phyloP scores from a whole-genome alignment of 78 protist species.

The Capsaspora owczarzaki region DNA sequence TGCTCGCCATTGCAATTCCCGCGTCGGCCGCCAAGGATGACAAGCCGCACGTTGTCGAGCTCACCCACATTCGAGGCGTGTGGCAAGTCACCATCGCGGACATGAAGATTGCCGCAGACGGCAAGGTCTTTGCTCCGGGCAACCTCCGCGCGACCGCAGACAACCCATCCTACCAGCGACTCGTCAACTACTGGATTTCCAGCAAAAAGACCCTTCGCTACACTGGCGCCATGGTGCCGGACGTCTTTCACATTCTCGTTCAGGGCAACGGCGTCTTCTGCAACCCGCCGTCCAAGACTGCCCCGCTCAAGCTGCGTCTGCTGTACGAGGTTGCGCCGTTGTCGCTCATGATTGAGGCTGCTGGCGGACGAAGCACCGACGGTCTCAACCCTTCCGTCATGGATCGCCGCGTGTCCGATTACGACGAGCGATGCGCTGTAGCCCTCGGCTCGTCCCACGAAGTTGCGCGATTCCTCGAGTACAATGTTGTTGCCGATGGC shows the following conservation, averaged over 20 bases:
- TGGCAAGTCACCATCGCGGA: conserved; percentile 58
- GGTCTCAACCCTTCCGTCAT: background rate
- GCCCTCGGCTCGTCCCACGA: background rate
- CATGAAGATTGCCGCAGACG: conserved; percentile 24
- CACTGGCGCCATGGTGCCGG: conserved; percentile 85
- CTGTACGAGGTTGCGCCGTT: conserved; percentile 69
- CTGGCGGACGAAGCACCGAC: conserved; percentile 35
- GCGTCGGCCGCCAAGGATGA: conserved; percentile 6
- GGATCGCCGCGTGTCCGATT: background rate
- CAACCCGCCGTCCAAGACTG: conserved; percentile 57
- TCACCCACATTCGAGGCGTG: conserved; percentile 69
- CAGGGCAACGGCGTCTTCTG: conserved; percentile 84
- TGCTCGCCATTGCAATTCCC: conserved; percentile 65
- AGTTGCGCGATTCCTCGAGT: conserved; percentile 6
- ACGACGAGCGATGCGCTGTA: background rate
- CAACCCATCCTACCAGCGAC: background rate
- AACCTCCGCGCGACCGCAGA: background rate
- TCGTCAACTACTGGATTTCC: background rate
- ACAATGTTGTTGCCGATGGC: background rate
- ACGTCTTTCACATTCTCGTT: conserved; percentile 79
- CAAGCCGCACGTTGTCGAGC: conserved; percentile 51
- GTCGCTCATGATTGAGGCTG: conserved; percentile 62
- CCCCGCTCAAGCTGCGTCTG: conserved; percentile 52
- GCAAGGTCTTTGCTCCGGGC: conserved; percentile 35
- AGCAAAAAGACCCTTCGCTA: conserved; percentile 60